Evolutionary conservation across 2,329 filamentous ascomycete genomes (phyloP), one percentile per base, ranked within the genome.

Genomic region (Alternaria novae-zelandiae): DNA sequence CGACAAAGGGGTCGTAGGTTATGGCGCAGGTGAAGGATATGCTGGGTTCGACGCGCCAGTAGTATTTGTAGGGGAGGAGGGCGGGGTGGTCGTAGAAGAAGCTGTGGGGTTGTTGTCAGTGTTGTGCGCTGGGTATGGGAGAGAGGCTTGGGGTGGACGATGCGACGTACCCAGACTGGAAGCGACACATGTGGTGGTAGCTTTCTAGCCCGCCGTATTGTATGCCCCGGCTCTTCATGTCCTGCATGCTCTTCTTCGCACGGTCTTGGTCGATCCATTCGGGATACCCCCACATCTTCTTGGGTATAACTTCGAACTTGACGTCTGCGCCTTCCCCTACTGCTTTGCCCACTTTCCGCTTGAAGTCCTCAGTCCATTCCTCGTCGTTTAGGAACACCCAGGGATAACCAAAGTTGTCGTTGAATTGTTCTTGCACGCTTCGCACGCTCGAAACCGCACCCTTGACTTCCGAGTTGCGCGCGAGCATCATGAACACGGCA

Each of bases 381-480:
- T 92, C 89, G 74, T 98, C 94, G 80, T 98, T 98, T 85, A 98
- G 94, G 79, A 98, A 98, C 3, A 93, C 97, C 92, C 94, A 97
- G 0, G 95, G 94, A 77, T 98, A 98, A 83, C 97, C 97, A 86
- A 97, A 98, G 77, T 97, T 97, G 83, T 88, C 85, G 77, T 98
- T 98, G 92, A 94, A 98, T 2, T 94, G 97, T 69, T 90, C 85
- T 82, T 98, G 95, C 64, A 98, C 55, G 41, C 51, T 67, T 12
- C 41, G 36, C 11, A 70, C 57, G 85, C 77, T 97, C 92, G 61
- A 87, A 25, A 97, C 83, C 83, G 97, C 91, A 41, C 90, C 91
- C 28, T 88, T 82, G 20, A 97, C 83, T 83, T 98, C 95, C 75
- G 91, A 89, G 75, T 97, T 97, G 64, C 95, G 90, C 55, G 97